Evolutionary conservation across 768 basidiomycete species (phyloP), one percentile per base, ranked within the genome.

Genomic region (Tylopilus sp.): DNA sequence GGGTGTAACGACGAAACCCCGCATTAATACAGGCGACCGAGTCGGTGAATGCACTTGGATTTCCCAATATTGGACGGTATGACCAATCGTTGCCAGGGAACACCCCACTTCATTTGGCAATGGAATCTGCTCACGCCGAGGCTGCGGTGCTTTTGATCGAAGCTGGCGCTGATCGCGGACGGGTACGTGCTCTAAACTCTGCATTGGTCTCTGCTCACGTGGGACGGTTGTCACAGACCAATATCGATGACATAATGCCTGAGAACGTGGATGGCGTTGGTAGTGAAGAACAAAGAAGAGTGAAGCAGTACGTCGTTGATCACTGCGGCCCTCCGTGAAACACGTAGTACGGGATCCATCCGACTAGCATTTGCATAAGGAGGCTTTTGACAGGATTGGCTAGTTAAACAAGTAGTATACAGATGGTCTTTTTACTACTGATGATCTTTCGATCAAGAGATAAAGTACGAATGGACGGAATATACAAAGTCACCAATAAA

Each of bases 91-190:
- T 59, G 50, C 47, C 62, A 90, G 95, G 95, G 45, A 97, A 98
- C 64, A 98, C 97, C 2, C 93, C 97, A 2, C 73, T 99, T 33
- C 97, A 99, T 76, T 81, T 99, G 28, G 95, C 95, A 17, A 88
- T 99, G 86, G 95, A 99, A 62, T 93, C 90, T 48, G 95, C 86
- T 17, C 90, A 98, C 64, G 95, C 91, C 13, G 86, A 92, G 65
- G 88, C 85, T 15, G 95, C 95, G 10, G 88, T 93, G 2, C 68
- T 88, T 44, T 78, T 99, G 45, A 95, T 99, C 53, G 91, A 95
- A 66, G 95, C 92, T 41, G 95, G 95, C 18, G 95, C 95, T 8
- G 95, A 98, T 75, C 84, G 95, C 26, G 80, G 80, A 57, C 79
- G 91, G 60, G 94, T 95, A 70, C 57, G 89, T 75, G 40, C 51